Conservation (phyloP, 2,329 filamentous ascomycete species). For the Tolypocladium ovalisporum region DNA sequence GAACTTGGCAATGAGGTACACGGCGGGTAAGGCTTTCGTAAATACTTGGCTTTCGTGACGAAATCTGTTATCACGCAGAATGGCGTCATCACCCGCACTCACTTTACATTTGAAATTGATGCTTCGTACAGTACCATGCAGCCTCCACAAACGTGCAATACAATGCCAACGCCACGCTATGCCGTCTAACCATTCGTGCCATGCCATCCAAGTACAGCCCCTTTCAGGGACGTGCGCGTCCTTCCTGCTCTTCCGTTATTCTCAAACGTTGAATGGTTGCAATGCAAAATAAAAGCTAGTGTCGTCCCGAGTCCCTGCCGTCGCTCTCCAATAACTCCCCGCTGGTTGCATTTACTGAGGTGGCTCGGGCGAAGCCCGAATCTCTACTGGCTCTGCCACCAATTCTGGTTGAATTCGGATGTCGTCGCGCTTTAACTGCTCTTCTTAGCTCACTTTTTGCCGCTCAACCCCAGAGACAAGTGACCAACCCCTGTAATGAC, state of each 20-base stretch:
- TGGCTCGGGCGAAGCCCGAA: slow-evolving; percentile 9
- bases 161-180: slow-evolving; percentile 23
- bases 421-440: slow-evolving; percentile 6
- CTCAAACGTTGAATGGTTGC: background rate
- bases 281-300: background rate
- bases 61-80: background rate
- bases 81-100: background rate
- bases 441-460: slow-evolving; percentile 18
- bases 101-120: background rate
- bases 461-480: slow-evolving; percentile 33
- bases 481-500: slow-evolving; percentile 49
- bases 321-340: background rate
- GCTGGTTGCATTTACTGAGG: background rate
- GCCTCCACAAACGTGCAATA: background rate
- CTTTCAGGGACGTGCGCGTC: background rate
- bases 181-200: slow-evolving; percentile 5
- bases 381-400: slow-evolving; percentile 15
- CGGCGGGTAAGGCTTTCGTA: background rate
- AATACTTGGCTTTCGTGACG: slow-evolving; percentile 1
- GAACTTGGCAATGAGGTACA: background rate
- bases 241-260: background rate
- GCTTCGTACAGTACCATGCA: background rate
- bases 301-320: background rate
- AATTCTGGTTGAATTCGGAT: slow-evolving; percentile 4
- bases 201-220: background rate